phyloP scores from a whole-genome alignment of 1,284 basidiomycete species.

The Sutorius eximius region DNA sequence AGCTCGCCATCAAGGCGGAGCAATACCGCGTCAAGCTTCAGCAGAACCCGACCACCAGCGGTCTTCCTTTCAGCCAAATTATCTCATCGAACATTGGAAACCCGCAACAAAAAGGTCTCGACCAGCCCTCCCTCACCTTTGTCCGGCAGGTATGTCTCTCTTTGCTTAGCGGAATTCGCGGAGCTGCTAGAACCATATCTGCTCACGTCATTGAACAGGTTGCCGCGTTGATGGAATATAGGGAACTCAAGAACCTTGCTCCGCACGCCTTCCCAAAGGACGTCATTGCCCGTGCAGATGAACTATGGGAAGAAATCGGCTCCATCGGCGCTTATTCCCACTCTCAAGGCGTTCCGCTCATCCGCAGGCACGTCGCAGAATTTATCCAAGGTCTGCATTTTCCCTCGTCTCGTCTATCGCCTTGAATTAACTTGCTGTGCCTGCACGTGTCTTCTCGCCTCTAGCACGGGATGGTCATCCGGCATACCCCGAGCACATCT shows the following conservation, averaged over 20 bases:
- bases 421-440: constrained; percentile 9
- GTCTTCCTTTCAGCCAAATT: constrained; percentile 84
- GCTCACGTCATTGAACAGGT: constrained; percentile 50
- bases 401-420: background rate
- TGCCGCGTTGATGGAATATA: constrained; percentile 90
- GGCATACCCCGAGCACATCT: constrained; percentile 84
- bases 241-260: constrained; percentile 78
- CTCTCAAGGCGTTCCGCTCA: constrained; percentile 89
- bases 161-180: background rate
- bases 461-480: constrained; percentile 88
- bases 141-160: constrained; percentile 73
- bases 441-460: background rate
- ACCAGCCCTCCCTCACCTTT: constrained; percentile 94
- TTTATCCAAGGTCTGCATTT: constrained; percentile 59
- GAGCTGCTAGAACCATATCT: background rate
- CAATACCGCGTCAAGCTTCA: constrained; percentile 72
- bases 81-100: constrained; percentile 98
- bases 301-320: constrained; percentile 85
- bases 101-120: constrained; percentile 92
- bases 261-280: constrained; percentile 83
- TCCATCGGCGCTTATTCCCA: constrained; percentile 96
- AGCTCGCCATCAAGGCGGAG: constrained; percentile 94
- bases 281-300: constrained; percentile 80
- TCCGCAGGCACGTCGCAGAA: constrained; percentile 86
- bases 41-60: constrained; percentile 43